Base-by-base conservation (phyloP, 768 basidiomycete species). In the Suillus placidus region DNA sequence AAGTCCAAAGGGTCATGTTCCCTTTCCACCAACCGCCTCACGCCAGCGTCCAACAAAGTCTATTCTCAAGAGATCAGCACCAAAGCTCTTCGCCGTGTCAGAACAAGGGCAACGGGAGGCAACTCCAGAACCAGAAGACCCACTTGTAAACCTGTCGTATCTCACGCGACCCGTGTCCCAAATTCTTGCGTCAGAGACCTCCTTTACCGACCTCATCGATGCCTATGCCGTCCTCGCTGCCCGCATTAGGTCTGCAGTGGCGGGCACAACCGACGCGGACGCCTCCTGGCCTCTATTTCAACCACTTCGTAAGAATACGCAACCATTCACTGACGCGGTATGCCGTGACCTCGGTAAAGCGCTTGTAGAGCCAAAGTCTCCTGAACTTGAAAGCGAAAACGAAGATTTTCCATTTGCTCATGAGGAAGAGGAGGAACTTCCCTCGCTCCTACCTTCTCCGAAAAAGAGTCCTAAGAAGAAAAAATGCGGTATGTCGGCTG, bases 41-140 rank as follows among this genome's bases (percentile, higher is more conserved):
- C 81, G 78, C 58, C 74, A 78, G 18, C 79, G 70, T 16, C 90
- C 90, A 0, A 63, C 76, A 26, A 90, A 84, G 68, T 91, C 92
- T 8, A 93, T 93, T 64, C 82, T 94, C 42, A 94, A 93, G 77
- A 86, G 82, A 69, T 68, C 75, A n/a, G 69, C 69, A 60, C 64
- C 51, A 71, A 80, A 32, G 67, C 71, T 10, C 26, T 76, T 83
- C 26, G 74, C 82, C 1, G 71, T 74, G 4, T 66, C 81, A 4
- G 80, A 85, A n/a, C 79, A 82, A 58, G 77, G 76, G 32, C 75
- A 78, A 61, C 85, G 92, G 64, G 87, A 92, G 64, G 76, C 81
- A 16, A 94, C 93, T 0, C 93, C 93, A n/a, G 92, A 92, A 70
- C 93, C 93, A 3, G 76, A 78, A 2, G 86, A 88, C 70, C 90